Evolutionary conservation across 176 grass and related monocot species (phyloP), one percentile per base, ranked within the genome.

Genomic region (Musa itinerans): DNA sequence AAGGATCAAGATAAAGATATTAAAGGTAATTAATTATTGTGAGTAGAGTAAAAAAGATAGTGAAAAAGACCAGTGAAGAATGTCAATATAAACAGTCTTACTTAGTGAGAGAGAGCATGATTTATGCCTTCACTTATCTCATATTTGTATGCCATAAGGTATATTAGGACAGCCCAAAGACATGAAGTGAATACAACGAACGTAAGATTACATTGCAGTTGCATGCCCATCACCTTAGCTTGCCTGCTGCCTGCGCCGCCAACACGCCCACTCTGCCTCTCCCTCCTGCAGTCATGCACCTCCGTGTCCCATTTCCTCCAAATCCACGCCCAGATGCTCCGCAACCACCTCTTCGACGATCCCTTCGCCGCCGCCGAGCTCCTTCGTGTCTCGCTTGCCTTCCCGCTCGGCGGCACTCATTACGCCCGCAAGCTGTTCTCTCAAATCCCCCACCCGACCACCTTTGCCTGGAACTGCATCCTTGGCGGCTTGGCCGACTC

Each of bases 251-350:
- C 76, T 8, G 10, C 22, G 10, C 76, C 50, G 22, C 76, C 76
- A 1, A 78, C 48, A 21, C 62, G 54, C 19, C 61, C 76, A 8
- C 23, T 51, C 7, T 66, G 76, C 50, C 75, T 78, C 62, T 66
- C 12, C 63, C 17, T 70, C 15, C 65, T 58, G 1, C 66, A 70
- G 34, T 67, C 76, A 78, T 79, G 77, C 77, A 2, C 65, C 15
- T 61, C 77, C 53, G 59, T 70, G 25, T 23, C 20, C 53, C 24
- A 56, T 5, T 25, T 79, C 53, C 26, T 59, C 53, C 65, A 79
- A 53, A 48, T 80, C 68, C 78, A 80, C 22, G 78, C 78, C 57
- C 78, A 80, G 12, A 72, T 80, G 48, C 54, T 80, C 55, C 55
- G n/a, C 29, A 25, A 22, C 56, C 20, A 10, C 54, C 57, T 63